Percentiles rank a stretch among this genome's conserved stretches.
phyloP scores from a whole-genome alignment of 108 stramenopile species.

The Conticribra guillardii region DNA sequence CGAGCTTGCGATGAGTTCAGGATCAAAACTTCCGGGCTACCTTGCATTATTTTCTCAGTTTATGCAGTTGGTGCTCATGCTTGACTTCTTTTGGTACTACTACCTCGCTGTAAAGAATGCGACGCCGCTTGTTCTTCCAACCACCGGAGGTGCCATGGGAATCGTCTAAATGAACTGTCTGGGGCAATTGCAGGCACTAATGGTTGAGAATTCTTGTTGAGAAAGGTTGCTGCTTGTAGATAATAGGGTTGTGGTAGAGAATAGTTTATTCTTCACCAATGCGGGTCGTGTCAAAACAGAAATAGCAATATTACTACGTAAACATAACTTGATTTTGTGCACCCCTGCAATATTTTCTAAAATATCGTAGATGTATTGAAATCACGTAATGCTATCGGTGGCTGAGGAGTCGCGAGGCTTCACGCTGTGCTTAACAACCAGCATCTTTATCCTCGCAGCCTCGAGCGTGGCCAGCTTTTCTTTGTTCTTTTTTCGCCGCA shows the following conservation, averaged over 20 bases:
- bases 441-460: conserved; percentile 13
- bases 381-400: background rate
- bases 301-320: no score
- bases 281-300: no score
- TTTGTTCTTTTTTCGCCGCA: conserved; percentile 1
- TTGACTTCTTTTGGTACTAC: conserved; percentile 99
- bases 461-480: conserved; percentile 2
- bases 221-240: no score
- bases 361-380: no score
- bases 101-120: conserved; percentile 90
- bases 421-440: conserved; percentile 13
- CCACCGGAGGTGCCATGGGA: conserved; percentile 74
- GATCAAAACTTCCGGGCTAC: conserved; percentile 92
- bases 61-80: conserved; percentile 95
- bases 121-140: conserved; percentile 87
- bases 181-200: no score
- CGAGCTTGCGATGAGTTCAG: conserved; percentile 91
- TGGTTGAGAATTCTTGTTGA: no score
- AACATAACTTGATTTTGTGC: no score
- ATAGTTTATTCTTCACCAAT: no score
- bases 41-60: conserved; percentile 96
- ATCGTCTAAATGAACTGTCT: conserved; percentile 60
- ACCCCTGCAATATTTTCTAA: no score
- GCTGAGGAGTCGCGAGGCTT: background rate
- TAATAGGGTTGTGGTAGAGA: no score